phyloP scores from a whole-genome alignment of 2,329 filamentous ascomycete genomes.

The Colletotrichum tanaceti region DNA sequence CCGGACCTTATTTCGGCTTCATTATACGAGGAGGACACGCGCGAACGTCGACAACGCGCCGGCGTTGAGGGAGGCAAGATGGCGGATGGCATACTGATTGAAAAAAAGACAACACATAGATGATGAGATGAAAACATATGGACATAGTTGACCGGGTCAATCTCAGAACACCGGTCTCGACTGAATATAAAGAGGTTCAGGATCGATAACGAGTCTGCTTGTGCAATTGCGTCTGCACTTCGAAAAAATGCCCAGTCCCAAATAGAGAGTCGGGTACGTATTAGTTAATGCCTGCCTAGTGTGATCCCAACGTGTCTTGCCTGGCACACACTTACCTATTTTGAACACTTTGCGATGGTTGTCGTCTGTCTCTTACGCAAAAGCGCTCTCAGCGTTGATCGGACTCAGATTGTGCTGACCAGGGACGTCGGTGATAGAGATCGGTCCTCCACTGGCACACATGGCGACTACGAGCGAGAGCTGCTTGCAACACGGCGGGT shows the following conservation, averaged over 20 bases:
- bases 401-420: conserved; percentile 81
- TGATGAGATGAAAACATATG: conserved; percentile 22
- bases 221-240: neutral
- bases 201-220: neutral
- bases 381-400: conserved; percentile 58
- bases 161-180: conserved; percentile 1
- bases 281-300: neutral
- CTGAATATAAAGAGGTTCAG: conserved; percentile 7
- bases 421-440: conserved; percentile 93
- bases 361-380: neutral
- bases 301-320: too few species aligned
- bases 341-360: neutral
- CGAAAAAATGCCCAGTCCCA: neutral
- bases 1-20: conserved; percentile 16
- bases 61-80: conserved; percentile 36
- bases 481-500: too few species aligned
- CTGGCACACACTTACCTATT: neutral
- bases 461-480: too few species aligned
- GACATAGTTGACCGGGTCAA: neutral
- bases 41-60: conserved; percentile 20
- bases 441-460: conserved; percentile 88
- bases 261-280: neutral
- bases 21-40: conserved; percentile 18
- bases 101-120: conserved; percentile 17
- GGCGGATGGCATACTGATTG: conserved; percentile 34